Evolutionary conservation across 371 early-diverging fungal genomes (phyloP).

Genomic region (Nematocida ausubeli): DNA sequence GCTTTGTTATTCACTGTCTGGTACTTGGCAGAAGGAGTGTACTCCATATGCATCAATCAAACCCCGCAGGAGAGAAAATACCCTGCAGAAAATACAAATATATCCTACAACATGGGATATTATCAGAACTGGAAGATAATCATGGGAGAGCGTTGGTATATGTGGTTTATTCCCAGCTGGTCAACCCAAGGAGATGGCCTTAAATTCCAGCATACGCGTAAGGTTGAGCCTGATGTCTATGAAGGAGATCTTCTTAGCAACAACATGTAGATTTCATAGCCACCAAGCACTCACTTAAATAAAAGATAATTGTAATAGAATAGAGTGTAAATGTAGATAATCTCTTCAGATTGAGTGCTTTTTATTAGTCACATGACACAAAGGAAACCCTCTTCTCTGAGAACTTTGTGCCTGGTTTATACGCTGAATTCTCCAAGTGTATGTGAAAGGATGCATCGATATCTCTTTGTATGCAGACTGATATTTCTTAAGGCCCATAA

Average conservation of each 20-base stretch:
- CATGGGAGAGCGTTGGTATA: conserved; percentile 71
- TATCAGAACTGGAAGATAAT: conserved; percentile 74
- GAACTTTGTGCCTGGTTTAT: too few species aligned
- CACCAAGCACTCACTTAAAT: too few species aligned
- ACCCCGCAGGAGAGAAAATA: conserved; percentile 39
- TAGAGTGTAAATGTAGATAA: too few species aligned
- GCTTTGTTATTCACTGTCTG: neutral
- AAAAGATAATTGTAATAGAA: too few species aligned
- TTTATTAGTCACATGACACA: too few species aligned
- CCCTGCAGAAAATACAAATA: conserved; percentile 15
- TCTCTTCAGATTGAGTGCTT: too few species aligned
- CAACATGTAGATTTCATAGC: too few species aligned
- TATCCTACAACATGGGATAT: conserved; percentile 83
- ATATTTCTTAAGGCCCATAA: too few species aligned
- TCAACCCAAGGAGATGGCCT: conserved; percentile 66
- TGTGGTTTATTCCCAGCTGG: conserved; percentile 70
- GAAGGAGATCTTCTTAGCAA: neutral
- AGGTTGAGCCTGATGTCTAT: conserved; percentile 3
- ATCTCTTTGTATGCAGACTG: too few species aligned
- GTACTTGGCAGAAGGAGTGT: conserved; percentile 1
- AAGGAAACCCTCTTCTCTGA: too few species aligned
- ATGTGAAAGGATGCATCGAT: too few species aligned
- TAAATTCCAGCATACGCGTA: conserved; percentile 32
- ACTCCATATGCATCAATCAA: conserved; percentile 38
- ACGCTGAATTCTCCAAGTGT: too few species aligned